phyloP scores from a whole-genome alignment of 768 basidiomycete genomes.

The Rhodotorula paludigena region DNA sequence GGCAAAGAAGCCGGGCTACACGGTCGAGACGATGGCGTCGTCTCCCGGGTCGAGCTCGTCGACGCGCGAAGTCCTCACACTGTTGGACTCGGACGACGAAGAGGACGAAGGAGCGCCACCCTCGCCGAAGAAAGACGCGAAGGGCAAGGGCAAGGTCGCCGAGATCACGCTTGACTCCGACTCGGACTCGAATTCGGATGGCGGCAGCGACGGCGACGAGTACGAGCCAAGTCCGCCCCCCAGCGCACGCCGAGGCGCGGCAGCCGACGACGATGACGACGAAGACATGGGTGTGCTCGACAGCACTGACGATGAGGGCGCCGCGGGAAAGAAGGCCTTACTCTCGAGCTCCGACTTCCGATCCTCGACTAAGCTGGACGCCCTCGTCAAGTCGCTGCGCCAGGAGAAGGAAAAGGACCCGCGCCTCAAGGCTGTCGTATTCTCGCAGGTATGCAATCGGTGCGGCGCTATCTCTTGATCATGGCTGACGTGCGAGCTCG shows the following conservation, averaged over 20 bases:
- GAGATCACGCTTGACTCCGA: constrained; percentile 24
- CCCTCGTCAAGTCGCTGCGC: constrained; percentile 69
- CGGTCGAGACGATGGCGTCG: constrained; percentile 27
- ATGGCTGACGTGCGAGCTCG: background rate
- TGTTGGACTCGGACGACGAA: constrained; percentile 30
- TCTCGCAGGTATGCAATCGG: constrained; percentile 52
- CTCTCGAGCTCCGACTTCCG: constrained; percentile 76
- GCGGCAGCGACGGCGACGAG: constrained; percentile 40
- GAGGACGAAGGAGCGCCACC: constrained; percentile 1
- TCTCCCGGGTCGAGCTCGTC: constrained; percentile 20
- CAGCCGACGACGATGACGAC: background rate
- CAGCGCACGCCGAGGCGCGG: background rate
- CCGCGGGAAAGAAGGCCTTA: constrained; percentile 45
- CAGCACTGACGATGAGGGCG: constrained; percentile 1
- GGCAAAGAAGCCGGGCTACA: constrained; percentile 22
- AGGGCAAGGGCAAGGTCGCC: constrained; percentile 14
- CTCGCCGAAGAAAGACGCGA: constrained; percentile 9
- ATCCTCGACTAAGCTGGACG: constrained; percentile 85
- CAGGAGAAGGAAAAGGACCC: constrained; percentile 56
- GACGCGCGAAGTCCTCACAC: constrained; percentile 23
- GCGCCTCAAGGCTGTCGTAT: constrained; percentile 71
- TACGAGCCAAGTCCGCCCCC: constrained; percentile 24
- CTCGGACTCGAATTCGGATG: constrained; percentile 4
- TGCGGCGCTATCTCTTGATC: background rate
- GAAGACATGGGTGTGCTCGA: constrained; percentile 4